Percentiles rank a stretch among this genome's conserved stretches.
Evolutionary conservation across 768 basidiomycete species (phyloP).

Genomic region (Boletus fagicola): DNA sequence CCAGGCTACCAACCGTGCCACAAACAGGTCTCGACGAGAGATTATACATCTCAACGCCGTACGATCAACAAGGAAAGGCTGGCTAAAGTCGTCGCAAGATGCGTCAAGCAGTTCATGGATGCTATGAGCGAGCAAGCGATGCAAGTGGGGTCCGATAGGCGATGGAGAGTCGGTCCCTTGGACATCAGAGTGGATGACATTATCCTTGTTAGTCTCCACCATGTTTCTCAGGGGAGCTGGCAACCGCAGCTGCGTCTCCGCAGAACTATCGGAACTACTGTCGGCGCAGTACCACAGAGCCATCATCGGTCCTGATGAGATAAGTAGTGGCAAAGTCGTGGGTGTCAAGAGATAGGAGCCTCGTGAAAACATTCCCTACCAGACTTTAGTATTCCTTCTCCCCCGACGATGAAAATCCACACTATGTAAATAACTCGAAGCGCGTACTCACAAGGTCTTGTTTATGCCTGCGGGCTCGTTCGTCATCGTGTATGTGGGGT

Average conservation of each 20-base stretch:
- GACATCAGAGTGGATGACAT: conserved; percentile 12
- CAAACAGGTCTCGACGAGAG: conserved; percentile 67
- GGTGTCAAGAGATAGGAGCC: not conserved
- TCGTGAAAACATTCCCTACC: not conserved
- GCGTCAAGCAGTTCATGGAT: conserved; percentile 35
- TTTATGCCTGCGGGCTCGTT: too few relatives aligned
- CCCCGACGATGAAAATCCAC: not conserved
- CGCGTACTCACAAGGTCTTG: not conserved
- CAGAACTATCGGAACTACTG: not conserved
- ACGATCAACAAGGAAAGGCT: conserved; percentile 68
- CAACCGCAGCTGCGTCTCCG: conserved; percentile 65
- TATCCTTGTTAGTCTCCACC: conserved; percentile 70
- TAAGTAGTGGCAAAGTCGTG: not conserved
- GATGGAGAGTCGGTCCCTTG: conserved; percentile 17
- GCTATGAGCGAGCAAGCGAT: conserved; percentile 3
- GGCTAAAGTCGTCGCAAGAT: conserved; percentile 70
- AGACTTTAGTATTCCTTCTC: not conserved
- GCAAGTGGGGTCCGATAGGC: conserved; percentile 1
- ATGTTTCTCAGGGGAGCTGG: conserved; percentile 78
- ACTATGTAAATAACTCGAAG: not conserved
- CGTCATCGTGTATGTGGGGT: not conserved
- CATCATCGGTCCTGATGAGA: not conserved
- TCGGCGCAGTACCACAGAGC: not conserved
- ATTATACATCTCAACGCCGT: conserved; percentile 64
- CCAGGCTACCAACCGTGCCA: conserved; percentile 71